Evolutionary conservation across 2,329 filamentous ascomycete genomes (phyloP), one percentile per base, ranked within the genome.

Genomic region (Ophiostoma novo-ulmi): DNA sequence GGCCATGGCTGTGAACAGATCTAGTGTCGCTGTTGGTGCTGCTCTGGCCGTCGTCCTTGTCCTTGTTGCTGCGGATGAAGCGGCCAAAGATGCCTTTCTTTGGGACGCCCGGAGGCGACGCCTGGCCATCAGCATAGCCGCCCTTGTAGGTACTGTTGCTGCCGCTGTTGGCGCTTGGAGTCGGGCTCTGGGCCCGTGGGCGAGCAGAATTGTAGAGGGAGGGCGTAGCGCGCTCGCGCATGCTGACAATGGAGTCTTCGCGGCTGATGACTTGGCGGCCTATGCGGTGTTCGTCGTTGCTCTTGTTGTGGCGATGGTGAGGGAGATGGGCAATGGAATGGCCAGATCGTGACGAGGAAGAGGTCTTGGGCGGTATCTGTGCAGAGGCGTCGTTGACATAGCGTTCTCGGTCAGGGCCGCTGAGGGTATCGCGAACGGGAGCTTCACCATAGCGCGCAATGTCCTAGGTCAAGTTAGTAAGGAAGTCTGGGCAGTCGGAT

Each of bases 371-470:
- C 73, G 81, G 81, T 77, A 79, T 84, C 74, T 80, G 82, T 70
- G 77, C 80, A 71, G 76, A 78, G 74, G 76, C 80, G 71, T 88
- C 85, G 68, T 82, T 81, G 70, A 83, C 82, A 78, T 88, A 90
- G 74, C 90, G 88, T 72, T 91, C 87, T 77, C 86, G 87, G 79
- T 93, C 90, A 64, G 88, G 86, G 13, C 89, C 89, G 58, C 86
- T 87, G 73, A 91, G 86, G 72, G 87, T 88, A 75, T 89, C 85
- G 77, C 90, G 87, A 69, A 94, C 88, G 39, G 91, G 91, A 64
- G 91, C 91, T 79, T 93, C 91, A 72, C 91, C 91, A 80, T 89
- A 92, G 74, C 88, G 87, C 65, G 87, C 87, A 76, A 93, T 91
- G 77, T 94, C 91, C 88, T 91, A 26, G 44, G 11, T 13, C n/a